These are phyloP conservation scores for Yarrowia osloensis DNA, from an alignment of 805 yeast genomes.

Conservation along the genomic window DNA sequence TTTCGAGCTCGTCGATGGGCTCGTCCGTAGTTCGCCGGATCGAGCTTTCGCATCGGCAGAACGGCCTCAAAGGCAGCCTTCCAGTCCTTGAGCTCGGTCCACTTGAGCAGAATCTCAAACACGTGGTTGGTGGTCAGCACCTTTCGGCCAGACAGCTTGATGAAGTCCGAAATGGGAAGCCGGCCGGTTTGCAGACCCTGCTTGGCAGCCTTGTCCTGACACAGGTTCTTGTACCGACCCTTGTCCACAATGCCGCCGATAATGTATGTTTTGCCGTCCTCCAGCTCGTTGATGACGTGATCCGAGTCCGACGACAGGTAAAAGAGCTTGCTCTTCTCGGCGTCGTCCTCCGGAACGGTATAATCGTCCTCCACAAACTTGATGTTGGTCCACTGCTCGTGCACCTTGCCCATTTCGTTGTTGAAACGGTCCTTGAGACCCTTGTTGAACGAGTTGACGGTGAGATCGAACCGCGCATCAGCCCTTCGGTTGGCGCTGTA, in stretches of 20 bases:
- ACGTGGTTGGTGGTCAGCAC: slow-evolving; percentile 95
- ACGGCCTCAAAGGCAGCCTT: slow-evolving; percentile 81
- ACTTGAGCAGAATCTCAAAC: slow-evolving; percentile 78
- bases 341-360: slow-evolving; percentile 41
- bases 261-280: slow-evolving; percentile 73
- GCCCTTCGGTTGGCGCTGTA: slow-evolving; percentile 77
- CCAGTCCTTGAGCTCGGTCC: slow-evolving; percentile 83
- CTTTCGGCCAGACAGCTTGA: slow-evolving; percentile 78
- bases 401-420: slow-evolving; percentile 54
- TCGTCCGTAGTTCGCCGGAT: slow-evolving; percentile 26
- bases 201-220: slow-evolving; percentile 76
- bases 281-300: slow-evolving; percentile 61
- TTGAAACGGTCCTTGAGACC: slow-evolving; percentile 70
- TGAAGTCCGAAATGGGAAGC: slow-evolving; percentile 84
- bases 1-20: slow-evolving; percentile 27
- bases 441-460: slow-evolving; percentile 66
- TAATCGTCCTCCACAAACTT: slow-evolving; percentile 50
- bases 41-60: slow-evolving; percentile 72
- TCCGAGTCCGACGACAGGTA: slow-evolving; percentile 89
- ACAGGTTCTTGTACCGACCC: slow-evolving; percentile 79
- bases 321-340: slow-evolving; percentile 47
- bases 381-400: slow-evolving; percentile 68
- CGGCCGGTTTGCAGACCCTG: slow-evolving; percentile 72
- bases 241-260: slow-evolving; percentile 97
- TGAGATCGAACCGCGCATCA: slow-evolving; percentile 56